A percentile compares a stretch with the other conserved stretches of the same genome.
Conservation (phyloP, 768 basidiomycete genomes). For the Agrocybe praecox region DNA sequence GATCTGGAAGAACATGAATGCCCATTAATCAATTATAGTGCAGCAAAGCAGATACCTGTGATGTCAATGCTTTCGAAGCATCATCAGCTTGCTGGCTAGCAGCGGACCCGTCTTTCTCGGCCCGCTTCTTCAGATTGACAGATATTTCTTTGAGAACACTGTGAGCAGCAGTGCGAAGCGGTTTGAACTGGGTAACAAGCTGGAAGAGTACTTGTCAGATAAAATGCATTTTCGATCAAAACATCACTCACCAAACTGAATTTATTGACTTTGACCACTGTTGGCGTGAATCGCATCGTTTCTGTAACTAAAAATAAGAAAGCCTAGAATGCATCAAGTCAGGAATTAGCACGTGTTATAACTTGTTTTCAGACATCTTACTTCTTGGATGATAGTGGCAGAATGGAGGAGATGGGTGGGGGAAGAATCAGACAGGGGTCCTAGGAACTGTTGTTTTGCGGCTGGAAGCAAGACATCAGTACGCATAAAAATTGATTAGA, state of each 20-base stretch:
- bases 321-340: conserved; percentile 46
- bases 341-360: neutral
- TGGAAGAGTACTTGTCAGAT: conserved; percentile 26
- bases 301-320: conserved; percentile 73
- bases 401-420: conserved; percentile 69
- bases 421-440: conserved; percentile 40
- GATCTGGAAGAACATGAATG: conserved; percentile 49
- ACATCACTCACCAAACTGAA: conserved; percentile 59
- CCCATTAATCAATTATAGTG: no score
- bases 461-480: conserved; percentile 35
- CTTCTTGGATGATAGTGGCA: conserved; percentile 78
- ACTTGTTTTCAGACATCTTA: conserved; percentile 21
- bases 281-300: conserved; percentile 70
- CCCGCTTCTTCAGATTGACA: conserved; percentile 45
- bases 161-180: conserved; percentile 54
- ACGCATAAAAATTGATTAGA: neutral
- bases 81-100: conserved; percentile 57
- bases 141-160: conserved; percentile 62
- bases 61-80: conserved; percentile 36
- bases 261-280: conserved; percentile 73
- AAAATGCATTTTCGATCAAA: neutral
- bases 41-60: conserved; percentile 39
- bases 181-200: conserved; percentile 71
- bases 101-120: conserved; percentile 52
- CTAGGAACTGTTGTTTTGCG: conserved; percentile 55